Base-by-base conservation (phyloP, 2,329 filamentous ascomycete genomes). In the Fusarium mundagurra region DNA sequence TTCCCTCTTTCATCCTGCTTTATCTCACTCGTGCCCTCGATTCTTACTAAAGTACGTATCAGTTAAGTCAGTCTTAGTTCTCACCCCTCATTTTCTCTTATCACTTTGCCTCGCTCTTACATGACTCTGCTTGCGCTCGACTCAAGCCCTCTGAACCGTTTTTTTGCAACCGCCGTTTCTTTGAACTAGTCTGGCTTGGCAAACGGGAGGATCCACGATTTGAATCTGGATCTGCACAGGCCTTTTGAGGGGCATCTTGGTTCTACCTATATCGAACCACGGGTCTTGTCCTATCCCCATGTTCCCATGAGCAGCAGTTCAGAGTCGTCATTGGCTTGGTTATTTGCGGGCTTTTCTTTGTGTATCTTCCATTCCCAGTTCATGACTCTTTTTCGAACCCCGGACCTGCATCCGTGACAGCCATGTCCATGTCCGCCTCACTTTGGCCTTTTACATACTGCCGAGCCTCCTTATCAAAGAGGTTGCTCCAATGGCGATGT, bases 221-320 rank as follows among this genome's bases (percentile, higher is more conserved):
- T 41, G 66, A 58, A 67, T 73, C 66, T 73, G 71, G 66, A 73
- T 71, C 66, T 64, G 22, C 47, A 64, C 43, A 55, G 64, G 58
- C 61, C 61, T 39, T 72, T 70, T 77, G 67, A 76, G 72, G 69
- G 69, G 69, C 60, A 48, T 36, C 63, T 62, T 62, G 69, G 36
- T 44, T 55, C 38, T 29, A 29, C 29, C 18, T 44, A 45, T 68
- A 39, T 61, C 73, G 73, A 75, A 72, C 64, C 53, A 70, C 47
- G 41, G 39, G 29, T 61, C 68, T 63, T 54, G 64, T 53, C 68
- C 69, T 44, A 41, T 61, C 64, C 67, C 45, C 72, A 55, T 77
- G 71, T 60, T 66, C 67, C 64, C 75, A 76, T 76, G 73, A 74
- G 74, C 60, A 61, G 57, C 51, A 22, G 13, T 44, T 55, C 57